Conservation (phyloP, 768 basidiomycete species). For the Termitomyces sp. region DNA sequence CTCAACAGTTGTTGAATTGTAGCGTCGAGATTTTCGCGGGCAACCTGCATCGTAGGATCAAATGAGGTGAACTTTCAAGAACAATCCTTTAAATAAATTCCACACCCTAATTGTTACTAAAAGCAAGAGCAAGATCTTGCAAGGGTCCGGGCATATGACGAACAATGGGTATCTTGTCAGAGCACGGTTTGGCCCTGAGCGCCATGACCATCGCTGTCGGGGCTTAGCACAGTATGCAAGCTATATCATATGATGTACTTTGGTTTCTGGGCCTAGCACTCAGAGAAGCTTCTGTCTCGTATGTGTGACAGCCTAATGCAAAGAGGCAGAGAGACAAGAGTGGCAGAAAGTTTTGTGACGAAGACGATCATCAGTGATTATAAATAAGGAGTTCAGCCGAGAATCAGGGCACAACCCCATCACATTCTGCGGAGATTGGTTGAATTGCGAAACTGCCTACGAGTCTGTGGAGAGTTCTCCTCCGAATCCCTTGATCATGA, state of each 20-base stretch:
- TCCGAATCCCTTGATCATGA: too few relatives aligned
- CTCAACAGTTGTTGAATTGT: conserved; percentile 1
- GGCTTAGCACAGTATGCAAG: not conserved
- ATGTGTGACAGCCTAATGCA: not conserved
- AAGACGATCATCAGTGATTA: too few relatives aligned
- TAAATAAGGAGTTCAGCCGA: too few relatives aligned
- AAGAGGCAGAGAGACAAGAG: not conserved
- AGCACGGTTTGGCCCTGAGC: not conserved
- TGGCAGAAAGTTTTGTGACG: not conserved
- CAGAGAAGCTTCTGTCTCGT: not conserved
- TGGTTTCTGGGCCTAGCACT: not conserved
- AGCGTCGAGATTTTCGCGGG: conserved; percentile 4
- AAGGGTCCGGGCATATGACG: not conserved
- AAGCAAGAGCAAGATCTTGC: not conserved
- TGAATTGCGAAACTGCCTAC: too few relatives aligned
- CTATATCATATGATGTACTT: too few relatives aligned
- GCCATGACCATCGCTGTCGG: not conserved
- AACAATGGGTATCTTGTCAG: not conserved
- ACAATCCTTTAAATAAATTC: not conserved
- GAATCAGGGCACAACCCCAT: too few relatives aligned
- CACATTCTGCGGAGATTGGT: too few relatives aligned
- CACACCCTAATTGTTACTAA: not conserved
- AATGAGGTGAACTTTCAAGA: not conserved
- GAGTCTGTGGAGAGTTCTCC: too few relatives aligned
- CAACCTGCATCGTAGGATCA: conserved; percentile 1